Evolutionary conservation across 2,329 filamentous ascomycete species (phyloP).

Genomic region (Sclerotinia nivalis): DNA sequence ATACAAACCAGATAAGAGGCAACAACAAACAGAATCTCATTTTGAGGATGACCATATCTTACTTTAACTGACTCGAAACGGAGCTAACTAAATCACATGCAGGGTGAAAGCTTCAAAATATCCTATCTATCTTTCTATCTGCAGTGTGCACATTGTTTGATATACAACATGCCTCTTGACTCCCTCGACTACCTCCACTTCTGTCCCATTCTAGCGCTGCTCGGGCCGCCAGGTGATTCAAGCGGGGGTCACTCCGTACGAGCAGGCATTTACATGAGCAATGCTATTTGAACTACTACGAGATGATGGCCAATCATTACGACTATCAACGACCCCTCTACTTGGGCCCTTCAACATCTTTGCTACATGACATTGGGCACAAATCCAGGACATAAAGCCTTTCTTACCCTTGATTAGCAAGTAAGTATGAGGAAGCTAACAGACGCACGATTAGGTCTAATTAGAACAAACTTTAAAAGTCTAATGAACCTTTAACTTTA

Average conservation of each 20-base stretch:
- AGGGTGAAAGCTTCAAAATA: not conserved
- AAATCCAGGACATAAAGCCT: not conserved
- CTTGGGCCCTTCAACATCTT: not conserved
- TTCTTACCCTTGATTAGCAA: not conserved
- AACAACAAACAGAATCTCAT: not conserved
- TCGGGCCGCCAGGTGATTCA: constrained; percentile 14
- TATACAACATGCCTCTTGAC: not conserved
- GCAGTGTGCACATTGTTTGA: not conserved
- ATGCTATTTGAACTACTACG: not conserved
- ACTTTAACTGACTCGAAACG: not conserved
- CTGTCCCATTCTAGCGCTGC: constrained; percentile 3
- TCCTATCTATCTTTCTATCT: not conserved
- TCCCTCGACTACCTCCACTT: not conserved
- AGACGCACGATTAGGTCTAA: not conserved
- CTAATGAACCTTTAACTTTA: not conserved
- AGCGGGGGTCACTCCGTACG: not conserved
- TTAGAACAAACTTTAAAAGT: constrained; percentile 6
- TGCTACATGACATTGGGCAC: constrained; percentile 3
- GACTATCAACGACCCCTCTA: not conserved
- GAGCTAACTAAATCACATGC: not conserved
- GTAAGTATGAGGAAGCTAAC: too few relatives aligned
- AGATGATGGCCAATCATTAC: not conserved
- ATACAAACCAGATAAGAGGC: not conserved
- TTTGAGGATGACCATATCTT: not conserved
- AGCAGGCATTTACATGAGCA: not conserved